Conservation (phyloP, 352 stramenopile species). For the Elongisporangium prolatum region DNA sequence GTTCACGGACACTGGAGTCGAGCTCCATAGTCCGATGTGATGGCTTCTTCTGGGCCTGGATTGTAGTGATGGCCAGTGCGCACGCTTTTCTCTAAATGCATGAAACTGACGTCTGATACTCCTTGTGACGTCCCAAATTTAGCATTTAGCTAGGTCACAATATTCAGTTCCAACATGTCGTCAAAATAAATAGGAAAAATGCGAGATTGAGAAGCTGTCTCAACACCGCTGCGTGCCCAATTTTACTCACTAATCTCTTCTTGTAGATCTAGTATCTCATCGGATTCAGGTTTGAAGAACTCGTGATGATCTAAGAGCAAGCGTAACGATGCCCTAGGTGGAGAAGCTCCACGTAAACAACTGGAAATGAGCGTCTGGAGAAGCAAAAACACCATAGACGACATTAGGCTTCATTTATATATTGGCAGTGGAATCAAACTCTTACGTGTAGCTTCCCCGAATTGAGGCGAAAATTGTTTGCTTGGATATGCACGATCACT, state of each 20-base stretch:
- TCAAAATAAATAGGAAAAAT: too few relatives aligned
- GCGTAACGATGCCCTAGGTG: background rate
- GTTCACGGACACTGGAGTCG: background rate
- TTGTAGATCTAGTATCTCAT: background rate
- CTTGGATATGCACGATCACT: constrained; percentile 6
- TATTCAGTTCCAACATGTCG: too few relatives aligned
- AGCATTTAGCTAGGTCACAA: background rate
- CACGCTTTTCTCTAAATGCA: background rate
- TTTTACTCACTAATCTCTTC: too few relatives aligned
- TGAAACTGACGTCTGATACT: background rate
- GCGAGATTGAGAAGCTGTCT: too few relatives aligned
- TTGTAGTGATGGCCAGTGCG: background rate
- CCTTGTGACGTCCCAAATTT: background rate
- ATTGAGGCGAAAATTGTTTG: constrained; percentile 11
- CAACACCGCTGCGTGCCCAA: too few relatives aligned
- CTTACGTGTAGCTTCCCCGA: constrained; percentile 13
- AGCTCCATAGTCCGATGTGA: background rate
- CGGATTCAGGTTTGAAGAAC: constrained; percentile 13
- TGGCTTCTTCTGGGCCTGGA: background rate
- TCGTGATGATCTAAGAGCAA: constrained; percentile 13
- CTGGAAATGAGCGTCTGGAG: constrained; percentile 6
- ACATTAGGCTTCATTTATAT: background rate
- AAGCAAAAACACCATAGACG: background rate
- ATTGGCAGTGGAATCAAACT: background rate
- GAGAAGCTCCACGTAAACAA: background rate